Conservation (phyloP, 345 rosid genomes). For the Acer negundo region DNA sequence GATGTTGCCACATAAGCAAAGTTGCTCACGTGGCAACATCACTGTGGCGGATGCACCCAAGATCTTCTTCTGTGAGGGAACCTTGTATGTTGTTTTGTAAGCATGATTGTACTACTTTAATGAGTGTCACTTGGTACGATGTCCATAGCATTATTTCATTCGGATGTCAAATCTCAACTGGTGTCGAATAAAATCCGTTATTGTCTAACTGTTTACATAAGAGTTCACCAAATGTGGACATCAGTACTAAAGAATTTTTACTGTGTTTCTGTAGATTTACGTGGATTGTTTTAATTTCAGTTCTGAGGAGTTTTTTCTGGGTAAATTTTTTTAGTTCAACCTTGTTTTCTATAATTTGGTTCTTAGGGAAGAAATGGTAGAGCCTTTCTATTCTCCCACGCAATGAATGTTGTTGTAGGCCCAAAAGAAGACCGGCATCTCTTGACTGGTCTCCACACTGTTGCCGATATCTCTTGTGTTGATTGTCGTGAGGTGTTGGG, state of each 20-base stretch:
- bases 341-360: conserved; percentile 24
- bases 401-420: conserved; percentile 71
- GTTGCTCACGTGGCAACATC: too few relatives aligned
- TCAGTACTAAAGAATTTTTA: not conserved
- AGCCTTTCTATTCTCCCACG: conserved; percentile 86
- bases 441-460: conserved; percentile 83
- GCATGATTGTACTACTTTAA: not conserved
- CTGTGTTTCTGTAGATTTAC: not conserved
- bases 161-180: not conserved
- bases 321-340: conserved; percentile 1
- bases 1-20: too few relatives aligned
- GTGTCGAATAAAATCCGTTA: too few relatives aligned
- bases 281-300: not conserved
- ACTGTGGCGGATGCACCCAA: too few relatives aligned
- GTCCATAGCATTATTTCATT: too few relatives aligned
- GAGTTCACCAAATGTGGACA: not conserved
- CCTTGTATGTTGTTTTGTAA: conserved; percentile 1
- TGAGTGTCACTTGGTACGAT: not conserved
- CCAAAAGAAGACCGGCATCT: conserved; percentile 76
- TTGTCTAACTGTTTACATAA: too few relatives aligned
- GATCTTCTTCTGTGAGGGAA: not conserved
- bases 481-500: conserved; percentile 79
- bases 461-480: conserved; percentile 69
- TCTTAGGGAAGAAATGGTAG: conserved; percentile 82
- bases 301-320: not conserved